Percentiles rank a stretch among this genome's conserved stretches.
Conservation (phyloP, 2,329 filamentous ascomycete genomes). For the Aureobasidium namibiae region DNA sequence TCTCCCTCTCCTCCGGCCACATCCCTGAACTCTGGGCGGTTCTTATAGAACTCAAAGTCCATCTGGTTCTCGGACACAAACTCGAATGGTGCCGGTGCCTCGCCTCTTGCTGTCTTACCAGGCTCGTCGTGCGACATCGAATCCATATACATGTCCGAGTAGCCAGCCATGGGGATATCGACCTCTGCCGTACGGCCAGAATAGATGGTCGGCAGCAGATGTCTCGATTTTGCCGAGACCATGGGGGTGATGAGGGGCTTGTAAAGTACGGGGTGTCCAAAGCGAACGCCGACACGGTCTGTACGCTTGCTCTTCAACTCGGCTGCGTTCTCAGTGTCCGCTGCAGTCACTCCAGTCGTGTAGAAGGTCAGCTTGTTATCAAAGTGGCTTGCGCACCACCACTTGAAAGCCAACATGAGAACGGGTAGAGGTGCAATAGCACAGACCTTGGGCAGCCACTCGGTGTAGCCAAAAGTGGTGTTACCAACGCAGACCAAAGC, state of each 20-base stretch:
- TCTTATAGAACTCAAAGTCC: slow-evolving; percentile 88
- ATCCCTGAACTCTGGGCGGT: slow-evolving; percentile 77
- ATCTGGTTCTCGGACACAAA: slow-evolving; percentile 78
- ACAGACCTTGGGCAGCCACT: slow-evolving; percentile 57
- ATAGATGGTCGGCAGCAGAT: slow-evolving; percentile 78
- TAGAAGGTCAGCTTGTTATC: slow-evolving; percentile 77
- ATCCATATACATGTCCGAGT: slow-evolving; percentile 79
- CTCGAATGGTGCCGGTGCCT: slow-evolving; percentile 59
- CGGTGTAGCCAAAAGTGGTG: slow-evolving; percentile 37
- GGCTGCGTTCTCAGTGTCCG: slow-evolving; percentile 23
- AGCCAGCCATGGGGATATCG: slow-evolving; percentile 55
- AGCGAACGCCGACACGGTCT: slow-evolving; percentile 67
- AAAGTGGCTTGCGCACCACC: slow-evolving; percentile 68
- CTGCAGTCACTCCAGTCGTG: slow-evolving; percentile 54
- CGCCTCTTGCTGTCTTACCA: slow-evolving; percentile 48
- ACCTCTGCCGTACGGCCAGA: slow-evolving; percentile 60
- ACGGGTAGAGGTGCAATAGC: slow-evolving; percentile 65
- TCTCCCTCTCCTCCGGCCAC: slow-evolving; percentile 69
- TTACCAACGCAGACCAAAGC: slow-evolving; percentile 67
- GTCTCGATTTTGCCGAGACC: slow-evolving; percentile 86
- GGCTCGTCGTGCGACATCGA: slow-evolving; percentile 59
- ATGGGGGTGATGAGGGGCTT: slow-evolving; percentile 86
- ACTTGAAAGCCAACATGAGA: slow-evolving; percentile 74
- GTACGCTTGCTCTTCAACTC: slow-evolving; percentile 43
- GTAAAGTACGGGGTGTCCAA: slow-evolving; percentile 86